These are phyloP conservation scores for Aquanectria penicillioides DNA, from an alignment of 2,329 filamentous ascomycete genomes.

Conservation along the genomic window DNA sequence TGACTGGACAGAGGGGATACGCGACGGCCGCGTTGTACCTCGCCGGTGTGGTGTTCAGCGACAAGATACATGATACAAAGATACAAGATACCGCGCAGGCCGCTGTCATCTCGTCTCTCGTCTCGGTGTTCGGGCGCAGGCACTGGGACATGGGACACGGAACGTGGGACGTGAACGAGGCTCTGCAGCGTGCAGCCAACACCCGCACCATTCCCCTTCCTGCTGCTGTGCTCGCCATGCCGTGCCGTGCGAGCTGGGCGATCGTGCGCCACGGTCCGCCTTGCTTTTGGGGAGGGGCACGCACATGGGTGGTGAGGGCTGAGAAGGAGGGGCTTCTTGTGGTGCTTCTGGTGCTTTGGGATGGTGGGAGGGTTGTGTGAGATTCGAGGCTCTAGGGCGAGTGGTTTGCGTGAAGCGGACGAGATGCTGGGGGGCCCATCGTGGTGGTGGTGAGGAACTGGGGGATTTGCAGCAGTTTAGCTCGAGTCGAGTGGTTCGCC, in stretches of 20 bases:
- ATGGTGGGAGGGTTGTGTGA: slow-evolving; percentile 22
- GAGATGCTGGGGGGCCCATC: slow-evolving; percentile 12
- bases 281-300: slow-evolving; percentile 33
- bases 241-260: slow-evolving; percentile 37
- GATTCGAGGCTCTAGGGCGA: slow-evolving; percentile 32
- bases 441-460: slow-evolving; percentile 4
- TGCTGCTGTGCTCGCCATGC: too few species aligned
- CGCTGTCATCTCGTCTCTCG: background rate
- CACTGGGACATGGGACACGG: background rate
- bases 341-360: background rate
- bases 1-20: slow-evolving; percentile 3
- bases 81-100: too few species aligned
- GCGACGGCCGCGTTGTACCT: slow-evolving; percentile 2
- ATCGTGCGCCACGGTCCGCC: slow-evolving; percentile 39
- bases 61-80: too few species aligned
- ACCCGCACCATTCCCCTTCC: slow-evolving; percentile 4
- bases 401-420: slow-evolving; percentile 39
- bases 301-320: slow-evolving; percentile 19
- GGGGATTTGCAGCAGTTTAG: background rate
- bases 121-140: slow-evolving; percentile 1
- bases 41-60: background rate
- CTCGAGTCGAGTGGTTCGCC: slow-evolving; percentile 19
- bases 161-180: slow-evolving; percentile 24
- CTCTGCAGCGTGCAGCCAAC: slow-evolving; percentile 28
- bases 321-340: slow-evolving; percentile 32